A percentile compares a stretch with the other conserved stretches of the same genome.
These are phyloP conservation scores for Aspergillus affinis DNA, from an alignment of 495 filamentous ascomycete genomes.

Conservation along the genomic window DNA sequence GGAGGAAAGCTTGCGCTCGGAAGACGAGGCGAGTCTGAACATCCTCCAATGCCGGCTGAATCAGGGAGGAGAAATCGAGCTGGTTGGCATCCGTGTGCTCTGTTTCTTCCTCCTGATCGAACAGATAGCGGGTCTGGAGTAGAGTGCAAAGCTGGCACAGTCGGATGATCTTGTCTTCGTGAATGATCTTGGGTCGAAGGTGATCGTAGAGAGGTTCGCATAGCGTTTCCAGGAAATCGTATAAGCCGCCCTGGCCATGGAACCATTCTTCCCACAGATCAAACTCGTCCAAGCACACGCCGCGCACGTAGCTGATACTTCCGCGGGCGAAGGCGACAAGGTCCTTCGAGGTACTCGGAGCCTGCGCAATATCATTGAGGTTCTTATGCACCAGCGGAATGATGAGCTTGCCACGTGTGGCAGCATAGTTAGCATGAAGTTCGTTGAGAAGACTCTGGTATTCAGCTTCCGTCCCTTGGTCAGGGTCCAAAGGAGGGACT, in stretches of 20 bases:
- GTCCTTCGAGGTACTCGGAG: slow-evolving; percentile 66
- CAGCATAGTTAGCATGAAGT: slow-evolving; percentile 65
- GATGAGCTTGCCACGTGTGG: slow-evolving; percentile 58
- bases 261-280: slow-evolving; percentile 78
- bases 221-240: slow-evolving; percentile 70
- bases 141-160: slow-evolving; percentile 79
- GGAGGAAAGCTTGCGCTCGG: slow-evolving; percentile 63
- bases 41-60: slow-evolving; percentile 69
- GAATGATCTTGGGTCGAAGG: slow-evolving; percentile 66
- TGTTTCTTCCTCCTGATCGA: slow-evolving; percentile 69
- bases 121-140: slow-evolving; percentile 80
- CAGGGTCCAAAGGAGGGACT: slow-evolving; percentile 56
- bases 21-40: slow-evolving; percentile 75
- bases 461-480: slow-evolving; percentile 63
- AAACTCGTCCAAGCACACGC: slow-evolving; percentile 71
- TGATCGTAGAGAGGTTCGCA: slow-evolving; percentile 77
- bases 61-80: slow-evolving; percentile 65
- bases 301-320: slow-evolving; percentile 68
- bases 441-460: slow-evolving; percentile 66
- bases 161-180: slow-evolving; percentile 68
- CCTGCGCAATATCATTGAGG: slow-evolving; percentile 62
- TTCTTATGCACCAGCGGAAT: slow-evolving; percentile 60
- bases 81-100: slow-evolving; percentile 53
- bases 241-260: slow-evolving; percentile 63
- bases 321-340: slow-evolving; percentile 67